Evolutionary conservation across 257 asterid genomes (phyloP).

Genomic region (Echites panduratus): DNA sequence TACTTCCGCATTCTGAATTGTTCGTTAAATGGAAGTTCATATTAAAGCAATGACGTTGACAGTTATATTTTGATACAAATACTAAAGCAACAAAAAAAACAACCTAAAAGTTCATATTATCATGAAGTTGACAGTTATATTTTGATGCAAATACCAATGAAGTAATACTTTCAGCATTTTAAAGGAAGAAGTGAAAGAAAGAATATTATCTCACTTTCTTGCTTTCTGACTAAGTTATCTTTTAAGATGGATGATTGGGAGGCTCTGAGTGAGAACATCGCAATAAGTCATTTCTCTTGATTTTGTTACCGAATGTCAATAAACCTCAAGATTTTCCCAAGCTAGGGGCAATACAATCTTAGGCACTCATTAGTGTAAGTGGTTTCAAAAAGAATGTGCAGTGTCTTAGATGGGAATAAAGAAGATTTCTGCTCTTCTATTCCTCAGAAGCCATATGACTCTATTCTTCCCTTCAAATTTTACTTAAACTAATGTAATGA

Average conservation of each 20-base stretch:
- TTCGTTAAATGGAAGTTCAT: conserved; percentile 27
- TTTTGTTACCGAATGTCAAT: neutral
- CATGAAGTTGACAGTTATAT: no score
- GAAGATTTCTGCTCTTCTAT: neutral
- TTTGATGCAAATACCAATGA: neutral
- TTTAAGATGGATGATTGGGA: no score
- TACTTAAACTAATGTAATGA: neutral
- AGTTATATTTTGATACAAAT: neutral
- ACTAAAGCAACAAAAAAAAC: no score
- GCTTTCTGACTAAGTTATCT: neutral
- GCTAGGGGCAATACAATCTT: neutral
- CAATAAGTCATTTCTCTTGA: neutral
- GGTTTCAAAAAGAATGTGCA: neutral
- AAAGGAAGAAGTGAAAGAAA: neutral
- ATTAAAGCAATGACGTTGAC: conserved; percentile 46
- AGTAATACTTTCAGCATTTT: neutral
- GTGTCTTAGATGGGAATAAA: neutral
- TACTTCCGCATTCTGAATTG: conserved; percentile 22
- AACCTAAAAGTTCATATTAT: no score
- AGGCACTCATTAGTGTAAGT: neutral
- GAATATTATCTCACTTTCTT: neutral
- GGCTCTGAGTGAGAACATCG: neutral
- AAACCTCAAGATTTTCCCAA: neutral
- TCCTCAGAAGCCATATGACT: neutral
- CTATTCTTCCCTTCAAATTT: neutral